Conservation (phyloP, 1,284 basidiomycete genomes). For the Leccinum huronense region DNA sequence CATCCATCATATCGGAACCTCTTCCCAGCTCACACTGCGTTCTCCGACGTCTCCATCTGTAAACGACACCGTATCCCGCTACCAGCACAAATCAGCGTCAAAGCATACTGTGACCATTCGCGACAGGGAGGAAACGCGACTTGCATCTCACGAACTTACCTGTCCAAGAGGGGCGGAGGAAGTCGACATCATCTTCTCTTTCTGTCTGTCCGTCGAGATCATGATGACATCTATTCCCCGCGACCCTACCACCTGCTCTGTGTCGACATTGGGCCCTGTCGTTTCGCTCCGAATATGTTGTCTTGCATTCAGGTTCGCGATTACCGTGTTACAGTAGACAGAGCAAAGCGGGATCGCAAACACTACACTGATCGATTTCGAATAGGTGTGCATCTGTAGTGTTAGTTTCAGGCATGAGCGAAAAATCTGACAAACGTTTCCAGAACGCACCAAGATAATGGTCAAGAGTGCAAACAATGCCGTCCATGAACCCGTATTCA, state of each 20-base stretch:
- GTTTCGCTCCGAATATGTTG: conserved; percentile 5
- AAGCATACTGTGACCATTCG: not conserved
- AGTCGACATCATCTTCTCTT: not conserved
- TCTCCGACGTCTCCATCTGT: not conserved
- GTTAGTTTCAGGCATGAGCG: not conserved
- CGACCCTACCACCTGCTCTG: not conserved
- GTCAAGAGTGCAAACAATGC: conserved; percentile 11
- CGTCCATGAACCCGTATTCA: conserved; percentile 17
- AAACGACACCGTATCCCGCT: not conserved
- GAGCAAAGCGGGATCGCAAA: conserved; percentile 13
- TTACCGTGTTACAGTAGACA: conserved; percentile 17
- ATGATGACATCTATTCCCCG: not conserved
- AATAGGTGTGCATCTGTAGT: conserved; percentile 2
- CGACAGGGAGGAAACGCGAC: not conserved
- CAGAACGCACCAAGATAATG: conserved; percentile 12
- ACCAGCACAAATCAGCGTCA: not conserved
- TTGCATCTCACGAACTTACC: not conserved
- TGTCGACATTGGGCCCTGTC: not conserved
- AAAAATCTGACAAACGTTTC: no score
- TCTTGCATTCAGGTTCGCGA: conserved; percentile 10
- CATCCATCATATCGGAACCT: not conserved
- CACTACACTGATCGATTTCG: not conserved
- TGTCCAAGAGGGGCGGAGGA: not conserved
- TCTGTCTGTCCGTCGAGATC: not conserved
- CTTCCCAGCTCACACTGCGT: not conserved